Evolutionary conservation across 208 protist genomes (phyloP).

Genomic region (Porcisia deanei): DNA sequence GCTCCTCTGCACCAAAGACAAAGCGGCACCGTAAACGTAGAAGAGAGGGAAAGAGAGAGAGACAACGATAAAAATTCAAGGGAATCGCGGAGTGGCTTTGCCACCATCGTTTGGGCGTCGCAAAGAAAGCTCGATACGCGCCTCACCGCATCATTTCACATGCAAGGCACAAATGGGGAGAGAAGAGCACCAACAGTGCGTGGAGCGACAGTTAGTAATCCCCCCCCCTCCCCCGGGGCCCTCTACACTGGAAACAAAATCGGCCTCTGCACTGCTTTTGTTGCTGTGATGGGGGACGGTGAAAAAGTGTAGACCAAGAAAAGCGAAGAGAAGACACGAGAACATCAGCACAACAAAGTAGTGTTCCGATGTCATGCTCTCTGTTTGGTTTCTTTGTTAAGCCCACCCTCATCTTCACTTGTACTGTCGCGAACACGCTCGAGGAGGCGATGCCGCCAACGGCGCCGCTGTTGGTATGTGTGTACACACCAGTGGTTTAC

Average conservation of each 20-base stretch:
- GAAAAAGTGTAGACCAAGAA: neutral
- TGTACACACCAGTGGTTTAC: neutral
- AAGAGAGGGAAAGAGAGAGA: slow-evolving; percentile 6
- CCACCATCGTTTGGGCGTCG: neutral
- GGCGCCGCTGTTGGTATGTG: neutral
- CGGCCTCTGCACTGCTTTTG: no score
- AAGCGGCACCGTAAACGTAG: neutral
- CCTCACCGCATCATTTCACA: neutral
- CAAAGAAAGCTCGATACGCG: neutral
- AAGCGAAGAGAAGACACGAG: neutral
- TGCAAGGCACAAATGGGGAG: neutral
- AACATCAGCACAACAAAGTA: neutral
- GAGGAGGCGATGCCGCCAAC: neutral
- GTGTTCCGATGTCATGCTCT: neutral
- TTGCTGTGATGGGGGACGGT: neutral
- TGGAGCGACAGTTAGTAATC: no score
- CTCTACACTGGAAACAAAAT: no score
- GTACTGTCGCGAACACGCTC: neutral
- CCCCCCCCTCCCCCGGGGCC: no score
- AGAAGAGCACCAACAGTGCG: no score
- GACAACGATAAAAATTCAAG: neutral
- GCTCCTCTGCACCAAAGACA: neutral
- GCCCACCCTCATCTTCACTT: neutral
- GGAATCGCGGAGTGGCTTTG: neutral
- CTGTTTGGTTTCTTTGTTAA: neutral